A percentile compares a stretch with the other conserved stretches of the same genome.
Conservation (phyloP, 2,329 filamentous ascomycete species). For the Ophiostoma novo-ulmi region DNA sequence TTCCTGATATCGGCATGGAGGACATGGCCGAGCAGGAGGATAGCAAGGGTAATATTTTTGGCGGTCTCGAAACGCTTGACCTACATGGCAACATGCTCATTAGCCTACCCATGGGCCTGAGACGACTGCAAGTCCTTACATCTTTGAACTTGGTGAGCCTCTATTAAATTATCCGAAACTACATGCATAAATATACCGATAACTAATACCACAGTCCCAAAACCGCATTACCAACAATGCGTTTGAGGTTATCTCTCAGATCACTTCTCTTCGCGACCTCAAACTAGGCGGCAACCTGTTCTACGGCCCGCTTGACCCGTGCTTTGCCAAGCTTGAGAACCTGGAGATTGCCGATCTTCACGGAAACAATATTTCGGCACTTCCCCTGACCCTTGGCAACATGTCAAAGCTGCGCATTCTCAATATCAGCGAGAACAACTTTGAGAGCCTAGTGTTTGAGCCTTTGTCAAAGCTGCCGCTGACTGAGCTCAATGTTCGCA, state of each 20-base stretch:
- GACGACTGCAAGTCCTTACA: slow-evolving; percentile 67
- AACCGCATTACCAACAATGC: slow-evolving; percentile 72
- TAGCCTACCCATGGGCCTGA: slow-evolving; percentile 67
- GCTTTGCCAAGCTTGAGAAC: slow-evolving; percentile 58
- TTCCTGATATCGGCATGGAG: slow-evolving; percentile 64
- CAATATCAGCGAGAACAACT: slow-evolving; percentile 73
- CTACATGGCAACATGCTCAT: slow-evolving; percentile 77
- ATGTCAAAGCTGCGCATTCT: slow-evolving; percentile 67
- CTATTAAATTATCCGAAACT: neutral
- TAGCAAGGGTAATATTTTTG: slow-evolving; percentile 68
- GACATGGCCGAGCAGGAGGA: slow-evolving; percentile 61
- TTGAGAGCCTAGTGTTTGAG: slow-evolving; percentile 67
- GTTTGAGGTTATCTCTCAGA: slow-evolving; percentile 68
- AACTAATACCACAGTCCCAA: slow-evolving; percentile 53
- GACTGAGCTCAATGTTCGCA: slow-evolving; percentile 66
- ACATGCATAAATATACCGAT: neutral
- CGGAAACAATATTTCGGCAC: slow-evolving; percentile 66
- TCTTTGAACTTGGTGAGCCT: slow-evolving; percentile 72
- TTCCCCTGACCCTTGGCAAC: slow-evolving; percentile 63
- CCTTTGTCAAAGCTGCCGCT: slow-evolving; percentile 63
- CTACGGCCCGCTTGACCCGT: slow-evolving; percentile 59
- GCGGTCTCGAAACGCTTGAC: slow-evolving; percentile 73
- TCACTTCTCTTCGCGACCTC: slow-evolving; percentile 68
- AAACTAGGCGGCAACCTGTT: slow-evolving; percentile 75
- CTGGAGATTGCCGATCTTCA: slow-evolving; percentile 80